phyloP scores from a whole-genome alignment of 768 basidiomycete genomes.

The Boletus reticulatus region DNA sequence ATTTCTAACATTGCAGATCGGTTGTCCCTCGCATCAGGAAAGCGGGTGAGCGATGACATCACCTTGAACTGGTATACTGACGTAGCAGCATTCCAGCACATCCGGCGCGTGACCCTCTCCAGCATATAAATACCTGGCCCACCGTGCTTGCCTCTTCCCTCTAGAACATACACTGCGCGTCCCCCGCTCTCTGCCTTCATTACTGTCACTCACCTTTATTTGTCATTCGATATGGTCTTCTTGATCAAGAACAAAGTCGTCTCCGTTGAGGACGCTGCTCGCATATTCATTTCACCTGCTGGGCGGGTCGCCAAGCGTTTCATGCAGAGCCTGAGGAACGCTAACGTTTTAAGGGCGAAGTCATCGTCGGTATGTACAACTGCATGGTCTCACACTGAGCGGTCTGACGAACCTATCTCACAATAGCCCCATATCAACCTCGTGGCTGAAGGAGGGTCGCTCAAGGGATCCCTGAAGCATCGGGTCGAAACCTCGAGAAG shows the following conservation, averaged over 20 bases:
- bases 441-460: background rate
- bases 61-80: no score
- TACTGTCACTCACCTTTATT: background rate
- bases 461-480: background rate
- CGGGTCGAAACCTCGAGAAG: background rate
- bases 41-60: no score
- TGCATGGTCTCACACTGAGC: background rate
- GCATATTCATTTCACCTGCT: background rate
- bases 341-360: slow-evolving; percentile 6
- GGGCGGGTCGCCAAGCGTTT: background rate
- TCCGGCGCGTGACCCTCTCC: no score
- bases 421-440: slow-evolving; percentile 7
- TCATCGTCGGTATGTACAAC: slow-evolving; percentile 2
- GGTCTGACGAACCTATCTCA: background rate
- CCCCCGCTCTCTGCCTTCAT: no score
- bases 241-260: slow-evolving; percentile 17
- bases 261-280: slow-evolving; percentile 12
- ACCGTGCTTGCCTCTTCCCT: no score
- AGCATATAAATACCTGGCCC: no score
- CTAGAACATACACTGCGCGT: no score
- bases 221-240: slow-evolving; percentile 7
- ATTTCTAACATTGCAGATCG: no score
- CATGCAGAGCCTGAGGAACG: background rate
- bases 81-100: no score
- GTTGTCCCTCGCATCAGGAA: no score